Evolutionary conservation across 176 grass and related monocot genomes (phyloP).

Genomic region (Oryza glaberrima): DNA sequence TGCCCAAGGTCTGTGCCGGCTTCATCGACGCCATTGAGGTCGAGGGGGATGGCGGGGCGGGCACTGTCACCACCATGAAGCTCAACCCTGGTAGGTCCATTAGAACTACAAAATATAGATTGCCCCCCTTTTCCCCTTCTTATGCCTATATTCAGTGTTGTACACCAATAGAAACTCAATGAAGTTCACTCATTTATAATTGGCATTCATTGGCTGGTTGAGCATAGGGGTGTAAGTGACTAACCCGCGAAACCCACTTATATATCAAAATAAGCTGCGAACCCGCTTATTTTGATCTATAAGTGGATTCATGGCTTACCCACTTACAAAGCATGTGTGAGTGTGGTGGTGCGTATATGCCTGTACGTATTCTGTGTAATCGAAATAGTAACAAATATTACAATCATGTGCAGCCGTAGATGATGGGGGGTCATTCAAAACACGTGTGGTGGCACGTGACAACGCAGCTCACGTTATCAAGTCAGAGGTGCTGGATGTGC

Average conservation of each 20-base stretch:
- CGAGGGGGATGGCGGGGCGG: constrained; percentile 37
- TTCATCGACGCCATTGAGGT: constrained; percentile 29
- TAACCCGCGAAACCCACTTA: no score
- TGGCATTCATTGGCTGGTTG: no score
- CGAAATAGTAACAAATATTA: not conserved
- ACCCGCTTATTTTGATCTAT: no score
- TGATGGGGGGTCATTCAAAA: not conserved
- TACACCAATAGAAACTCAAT: not conserved
- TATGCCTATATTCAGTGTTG: not conserved
- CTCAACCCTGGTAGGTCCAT: constrained; percentile 4
- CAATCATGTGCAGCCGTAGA: not conserved
- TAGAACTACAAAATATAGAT: no score
- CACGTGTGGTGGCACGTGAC: not conserved
- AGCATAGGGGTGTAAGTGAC: no score
- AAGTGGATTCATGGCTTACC: no score
- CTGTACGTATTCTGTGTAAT: no score
- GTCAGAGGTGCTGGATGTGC: constrained; percentile 1
- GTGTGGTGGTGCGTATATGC: no score
- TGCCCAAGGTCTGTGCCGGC: constrained; percentile 30
- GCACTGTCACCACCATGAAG: constrained; percentile 34
- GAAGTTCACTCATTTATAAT: no score
- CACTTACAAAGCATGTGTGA: no score
- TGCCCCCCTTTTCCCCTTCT: no score
- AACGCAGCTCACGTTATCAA: not conserved
- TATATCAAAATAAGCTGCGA: no score